A percentile compares a stretch with the other conserved stretches of the same genome.
Evolutionary conservation across 2,329 filamentous ascomycete species (phyloP).

Genomic region (Xylariales sp.): DNA sequence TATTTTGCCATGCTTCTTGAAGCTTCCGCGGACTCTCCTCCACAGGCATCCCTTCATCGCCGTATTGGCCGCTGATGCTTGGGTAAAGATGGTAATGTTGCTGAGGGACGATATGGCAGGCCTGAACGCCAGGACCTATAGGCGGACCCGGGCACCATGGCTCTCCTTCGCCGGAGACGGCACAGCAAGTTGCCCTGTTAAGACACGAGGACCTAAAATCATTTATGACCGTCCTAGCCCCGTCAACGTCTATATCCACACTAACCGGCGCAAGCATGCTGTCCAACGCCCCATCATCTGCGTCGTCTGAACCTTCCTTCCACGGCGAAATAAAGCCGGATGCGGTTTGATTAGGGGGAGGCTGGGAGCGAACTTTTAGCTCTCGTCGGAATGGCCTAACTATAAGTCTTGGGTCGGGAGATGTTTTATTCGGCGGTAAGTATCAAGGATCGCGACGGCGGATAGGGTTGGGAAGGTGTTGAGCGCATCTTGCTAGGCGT

Average conservation of each 20-base stretch:
- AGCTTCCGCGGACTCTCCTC: conserved; percentile 11
- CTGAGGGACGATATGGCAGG: conserved; percentile 26
- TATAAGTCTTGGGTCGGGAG: conserved; percentile 12
- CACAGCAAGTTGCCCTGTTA: conserved; percentile 10
- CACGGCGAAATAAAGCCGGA: conserved; percentile 3
- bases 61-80: neutral
- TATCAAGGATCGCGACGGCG: conserved; percentile 12
- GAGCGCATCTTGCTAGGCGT: conserved; percentile 13
- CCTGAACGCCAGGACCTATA: conserved; percentile 14
- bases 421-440: conserved; percentile 7
- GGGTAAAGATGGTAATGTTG: conserved; percentile 27
- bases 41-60: neutral
- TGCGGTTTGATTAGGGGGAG: conserved; percentile 9
- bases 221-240: conserved; percentile 6
- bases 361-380: neutral
- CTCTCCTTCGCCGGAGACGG: conserved; percentile 21
- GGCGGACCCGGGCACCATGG: conserved; percentile 13
- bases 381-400: conserved; percentile 5
- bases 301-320: neutral
- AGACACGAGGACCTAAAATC: conserved; percentile 23
- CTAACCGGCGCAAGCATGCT: conserved; percentile 5
- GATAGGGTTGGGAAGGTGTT: conserved; percentile 18
- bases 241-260: conserved; percentile 7
- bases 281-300: neutral
- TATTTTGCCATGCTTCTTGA: conserved; percentile 20